phyloP scores from a whole-genome alignment of 345 rosid genomes.

The Euphorbia tirucalli region DNA sequence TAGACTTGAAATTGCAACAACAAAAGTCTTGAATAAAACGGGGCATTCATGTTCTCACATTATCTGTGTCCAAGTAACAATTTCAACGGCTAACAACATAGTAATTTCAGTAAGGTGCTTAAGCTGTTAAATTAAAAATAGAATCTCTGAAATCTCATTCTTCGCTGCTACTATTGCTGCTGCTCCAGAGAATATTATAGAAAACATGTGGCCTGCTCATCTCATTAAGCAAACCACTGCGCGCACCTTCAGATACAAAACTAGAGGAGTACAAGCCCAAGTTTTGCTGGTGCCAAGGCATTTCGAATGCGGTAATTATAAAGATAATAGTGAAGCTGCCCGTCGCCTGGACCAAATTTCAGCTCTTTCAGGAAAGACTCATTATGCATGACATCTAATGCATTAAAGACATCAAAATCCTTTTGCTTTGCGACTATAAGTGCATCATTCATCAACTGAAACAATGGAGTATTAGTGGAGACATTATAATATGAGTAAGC shows the following conservation, averaged over 20 bases:
- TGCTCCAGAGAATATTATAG: neutral
- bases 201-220: conserved; percentile 10
- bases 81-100: neutral
- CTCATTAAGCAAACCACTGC: conserved; percentile 9
- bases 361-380: conserved; percentile 83
- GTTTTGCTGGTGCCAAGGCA: conserved; percentile 65
- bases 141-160: conserved; percentile 10
- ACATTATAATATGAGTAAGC: conserved; percentile 96
- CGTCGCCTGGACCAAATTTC: conserved; percentile 94
- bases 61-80: conserved; percentile 19
- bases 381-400: conserved; percentile 90
- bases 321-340: conserved; percentile 89
- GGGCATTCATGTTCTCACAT: conserved; percentile 17
- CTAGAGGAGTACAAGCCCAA: conserved; percentile 86
- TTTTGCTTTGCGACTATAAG: conserved; percentile 75
- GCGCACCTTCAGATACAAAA: conserved; percentile 7
- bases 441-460: conserved; percentile 89
- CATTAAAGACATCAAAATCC: conserved; percentile 87
- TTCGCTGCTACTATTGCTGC: conserved; percentile 6
- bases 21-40: neutral
- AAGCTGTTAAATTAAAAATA: neutral
- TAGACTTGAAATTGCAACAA: neutral
- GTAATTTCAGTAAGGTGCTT: conserved; percentile 10
- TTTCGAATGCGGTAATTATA: conserved; percentile 66
- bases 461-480: conserved; percentile 70